A percentile compares a stretch with the other conserved stretches of the same genome.
Evolutionary conservation across 2,329 filamentous ascomycete genomes (phyloP).

Genomic region (Ceratocystis huliohia): DNA sequence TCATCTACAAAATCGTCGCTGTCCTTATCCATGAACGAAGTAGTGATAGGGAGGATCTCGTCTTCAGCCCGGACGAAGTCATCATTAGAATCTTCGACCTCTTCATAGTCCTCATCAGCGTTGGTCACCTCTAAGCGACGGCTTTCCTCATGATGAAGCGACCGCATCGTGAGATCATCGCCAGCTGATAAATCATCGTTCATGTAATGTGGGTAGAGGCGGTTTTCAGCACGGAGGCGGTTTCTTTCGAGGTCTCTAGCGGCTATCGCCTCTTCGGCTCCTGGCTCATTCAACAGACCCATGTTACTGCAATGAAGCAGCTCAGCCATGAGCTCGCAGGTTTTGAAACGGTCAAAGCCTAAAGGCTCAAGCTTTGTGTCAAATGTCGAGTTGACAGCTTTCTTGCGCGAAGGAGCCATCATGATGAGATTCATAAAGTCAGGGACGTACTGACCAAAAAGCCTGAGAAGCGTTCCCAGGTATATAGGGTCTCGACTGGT

Average conservation of each 20-base stretch:
- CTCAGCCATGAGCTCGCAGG: constrained; percentile 96
- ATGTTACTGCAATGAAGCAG: constrained; percentile 97
- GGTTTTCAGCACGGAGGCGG: constrained; percentile 62
- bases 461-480: constrained; percentile 72
- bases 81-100: constrained; percentile 54
- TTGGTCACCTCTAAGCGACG: constrained; percentile 68
- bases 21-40: constrained; percentile 49
- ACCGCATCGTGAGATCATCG: constrained; percentile 52
- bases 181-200: constrained; percentile 30
- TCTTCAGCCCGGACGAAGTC: constrained; percentile 67
- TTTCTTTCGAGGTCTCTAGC: constrained; percentile 71
- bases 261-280: constrained; percentile 75
- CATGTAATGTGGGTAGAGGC: constrained; percentile 38
- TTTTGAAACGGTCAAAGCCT: constrained; percentile 97
- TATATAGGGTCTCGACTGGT: constrained; percentile 90
- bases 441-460: constrained; percentile 83
- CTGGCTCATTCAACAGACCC: constrained; percentile 83
- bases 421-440: constrained; percentile 88
- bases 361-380: constrained; percentile 83
- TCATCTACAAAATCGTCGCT: constrained; percentile 70
- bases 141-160: constrained; percentile 42
- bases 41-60: constrained; percentile 58
- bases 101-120: constrained; percentile 82
- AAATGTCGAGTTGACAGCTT: constrained; percentile 73
- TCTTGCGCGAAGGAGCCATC: constrained; percentile 59